phyloP scores from a whole-genome alignment of 2,329 filamentous ascomycete genomes.

The Calonectria montana region DNA sequence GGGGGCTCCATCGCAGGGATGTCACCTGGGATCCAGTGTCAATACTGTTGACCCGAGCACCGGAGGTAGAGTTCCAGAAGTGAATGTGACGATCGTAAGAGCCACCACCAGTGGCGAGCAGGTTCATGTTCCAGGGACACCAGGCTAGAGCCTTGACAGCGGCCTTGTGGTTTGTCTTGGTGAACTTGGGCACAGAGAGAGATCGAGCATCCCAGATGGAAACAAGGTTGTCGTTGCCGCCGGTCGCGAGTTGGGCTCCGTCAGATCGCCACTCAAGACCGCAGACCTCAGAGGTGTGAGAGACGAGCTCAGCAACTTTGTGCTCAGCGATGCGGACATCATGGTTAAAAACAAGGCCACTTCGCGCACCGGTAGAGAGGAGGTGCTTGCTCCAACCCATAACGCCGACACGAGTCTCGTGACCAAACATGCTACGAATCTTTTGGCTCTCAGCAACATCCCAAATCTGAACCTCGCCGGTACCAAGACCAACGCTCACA shows the following conservation, averaged over 20 bases:
- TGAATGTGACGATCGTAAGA: slow-evolving; percentile 98
- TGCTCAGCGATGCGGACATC: slow-evolving; percentile 97
- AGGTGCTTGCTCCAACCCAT: slow-evolving; percentile 99
- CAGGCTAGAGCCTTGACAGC: slow-evolving; percentile 98
- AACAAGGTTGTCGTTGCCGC: slow-evolving; percentile 98
- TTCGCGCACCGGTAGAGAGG: slow-evolving; percentile 93
- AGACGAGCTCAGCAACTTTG: slow-evolving; percentile 97
- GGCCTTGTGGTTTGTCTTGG: slow-evolving; percentile 99
- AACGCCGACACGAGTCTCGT: slow-evolving; percentile 95
- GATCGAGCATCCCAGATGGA: slow-evolving; percentile 99
- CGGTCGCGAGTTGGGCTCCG: slow-evolving; percentile 95
- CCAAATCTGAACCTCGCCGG: slow-evolving; percentile 99
- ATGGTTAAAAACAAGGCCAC: slow-evolving; percentile 97
- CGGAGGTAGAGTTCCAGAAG: slow-evolving; percentile 99
- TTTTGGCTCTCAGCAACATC: slow-evolving; percentile 95
- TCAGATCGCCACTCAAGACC: slow-evolving; percentile 98
- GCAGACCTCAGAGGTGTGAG: slow-evolving; percentile 97
- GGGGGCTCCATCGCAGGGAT: slow-evolving; percentile 93
- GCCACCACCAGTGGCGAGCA: slow-evolving; percentile 94
- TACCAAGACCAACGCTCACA: slow-evolving; percentile 92
- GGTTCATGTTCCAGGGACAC: slow-evolving; percentile 99
- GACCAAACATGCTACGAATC: slow-evolving; percentile 98
- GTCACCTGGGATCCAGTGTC: slow-evolving; percentile 98
- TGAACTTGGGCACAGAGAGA: slow-evolving; percentile 94
- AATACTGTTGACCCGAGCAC: slow-evolving; percentile 98